phyloP scores from a whole-genome alignment of 164 flowering plant genomes.

The Amborella trichopoda region DNA sequence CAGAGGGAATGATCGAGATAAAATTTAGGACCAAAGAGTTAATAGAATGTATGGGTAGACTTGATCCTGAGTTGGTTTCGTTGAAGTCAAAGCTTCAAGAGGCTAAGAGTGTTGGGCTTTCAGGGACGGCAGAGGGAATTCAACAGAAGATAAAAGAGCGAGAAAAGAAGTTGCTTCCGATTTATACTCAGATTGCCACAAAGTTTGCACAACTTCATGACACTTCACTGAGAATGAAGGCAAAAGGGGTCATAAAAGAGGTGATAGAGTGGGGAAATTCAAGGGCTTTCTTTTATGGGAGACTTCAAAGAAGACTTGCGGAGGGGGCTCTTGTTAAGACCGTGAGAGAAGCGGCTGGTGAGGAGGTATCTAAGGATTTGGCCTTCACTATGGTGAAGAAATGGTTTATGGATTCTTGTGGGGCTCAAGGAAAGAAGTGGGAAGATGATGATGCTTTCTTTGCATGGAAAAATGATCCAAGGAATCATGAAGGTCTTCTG shows the following conservation, averaged over 20 bases:
- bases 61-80: constrained; percentile 53
- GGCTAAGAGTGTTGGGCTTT: constrained; percentile 21
- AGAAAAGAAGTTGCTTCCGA: constrained; percentile 77
- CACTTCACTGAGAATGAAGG: constrained; percentile 94
- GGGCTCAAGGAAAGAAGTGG: constrained; percentile 45
- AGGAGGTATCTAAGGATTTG: constrained; percentile 42
- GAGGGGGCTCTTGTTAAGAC: constrained; percentile 58
- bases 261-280: constrained; percentile 73
- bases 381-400: constrained; percentile 53
- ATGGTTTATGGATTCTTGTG: constrained; percentile 60
- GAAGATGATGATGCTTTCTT: constrained; percentile 67
- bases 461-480: constrained; percentile 57
- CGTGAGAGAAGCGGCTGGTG: constrained; percentile 71
- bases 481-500: constrained; percentile 54
- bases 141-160: constrained; percentile 65
- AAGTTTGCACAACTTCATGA: constrained; percentile 94
- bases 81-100: constrained; percentile 55
- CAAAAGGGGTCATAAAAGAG: constrained; percentile 75
- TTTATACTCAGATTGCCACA: constrained; percentile 94
- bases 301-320: constrained; percentile 58
- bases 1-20: constrained; percentile 97
- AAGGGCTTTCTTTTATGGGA: constrained; percentile 67
- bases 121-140: constrained; percentile 25
- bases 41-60: constrained; percentile 88
- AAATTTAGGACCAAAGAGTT: constrained; percentile 77